phyloP scores from a whole-genome alignment of 2,329 filamentous ascomycete species.

The Ascochyta viciae-villosae region DNA sequence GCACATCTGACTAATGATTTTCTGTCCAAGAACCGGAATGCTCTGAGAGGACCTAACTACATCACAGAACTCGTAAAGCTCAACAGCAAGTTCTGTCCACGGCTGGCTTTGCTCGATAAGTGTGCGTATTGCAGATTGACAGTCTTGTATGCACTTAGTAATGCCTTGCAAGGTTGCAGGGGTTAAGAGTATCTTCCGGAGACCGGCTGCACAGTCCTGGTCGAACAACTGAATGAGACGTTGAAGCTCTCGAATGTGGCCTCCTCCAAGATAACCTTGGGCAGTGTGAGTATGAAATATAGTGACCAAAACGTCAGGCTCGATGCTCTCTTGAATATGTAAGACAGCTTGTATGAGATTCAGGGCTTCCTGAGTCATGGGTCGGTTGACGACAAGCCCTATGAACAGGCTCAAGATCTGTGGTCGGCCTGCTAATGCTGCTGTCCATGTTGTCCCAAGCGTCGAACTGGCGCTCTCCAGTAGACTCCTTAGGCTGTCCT shows the following conservation, averaged over 20 bases:
- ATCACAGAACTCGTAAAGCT: conserved; percentile 32
- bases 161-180: conserved; percentile 32
- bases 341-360: conserved; percentile 32
- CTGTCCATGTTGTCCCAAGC: conserved; percentile 19
- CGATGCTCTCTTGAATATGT: conserved; percentile 21
- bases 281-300: conserved; percentile 20
- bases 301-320: conserved; percentile 16
- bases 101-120: conserved; percentile 24
- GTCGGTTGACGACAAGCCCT: conserved; percentile 22
- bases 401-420: conserved; percentile 28
- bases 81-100: conserved; percentile 29
- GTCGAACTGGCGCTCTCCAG: conserved; percentile 20
- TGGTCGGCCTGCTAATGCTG: background rate
- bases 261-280: conserved; percentile 23
- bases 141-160: conserved; percentile 32
- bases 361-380: conserved; percentile 28
- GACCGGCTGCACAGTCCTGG: conserved; percentile 14
- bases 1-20: conserved; percentile 6
- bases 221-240: conserved; percentile 27
- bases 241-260: conserved; percentile 26
- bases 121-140: conserved; percentile 24
- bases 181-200: conserved; percentile 26
- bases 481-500: conserved; percentile 22
- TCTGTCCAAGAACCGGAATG: conserved; percentile 1
- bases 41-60: conserved; percentile 24